Evolutionary conservation across 306 rosid species (phyloP).

Genomic region (Pyrus communis): DNA sequence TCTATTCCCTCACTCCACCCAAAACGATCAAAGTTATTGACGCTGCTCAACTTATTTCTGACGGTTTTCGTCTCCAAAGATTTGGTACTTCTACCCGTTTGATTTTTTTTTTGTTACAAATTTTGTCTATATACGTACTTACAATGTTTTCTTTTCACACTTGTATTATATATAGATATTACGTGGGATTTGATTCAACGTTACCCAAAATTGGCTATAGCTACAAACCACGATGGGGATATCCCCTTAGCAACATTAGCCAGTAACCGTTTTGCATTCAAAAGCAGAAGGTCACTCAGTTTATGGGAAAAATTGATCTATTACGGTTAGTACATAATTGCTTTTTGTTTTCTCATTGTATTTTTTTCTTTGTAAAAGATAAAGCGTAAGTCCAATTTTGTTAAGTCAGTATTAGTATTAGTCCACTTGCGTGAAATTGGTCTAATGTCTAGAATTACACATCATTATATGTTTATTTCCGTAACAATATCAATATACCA

Average conservation of each 20-base stretch:
- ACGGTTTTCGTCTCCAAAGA: not conserved
- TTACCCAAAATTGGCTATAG: not conserved
- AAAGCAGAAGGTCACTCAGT: not conserved
- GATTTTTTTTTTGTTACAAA: not conserved
- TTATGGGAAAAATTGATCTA: constrained; percentile 3
- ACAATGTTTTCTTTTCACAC: not conserved
- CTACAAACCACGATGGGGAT: not conserved
- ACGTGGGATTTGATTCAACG: too few species aligned
- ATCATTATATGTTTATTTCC: too few species aligned
- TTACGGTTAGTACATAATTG: not conserved
- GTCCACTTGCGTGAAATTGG: too few species aligned
- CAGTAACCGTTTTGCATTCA: not conserved
- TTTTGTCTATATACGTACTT: not conserved
- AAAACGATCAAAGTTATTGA: not conserved
- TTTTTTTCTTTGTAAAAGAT: too few species aligned
- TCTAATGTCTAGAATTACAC: too few species aligned
- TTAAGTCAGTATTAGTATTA: too few species aligned
- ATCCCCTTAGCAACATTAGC: not conserved
- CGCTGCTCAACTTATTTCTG: not conserved
- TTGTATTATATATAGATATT: not conserved
- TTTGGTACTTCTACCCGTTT: too few species aligned
- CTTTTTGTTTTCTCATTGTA: not conserved
- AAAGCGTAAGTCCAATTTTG: too few species aligned
- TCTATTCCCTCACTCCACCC: not conserved
- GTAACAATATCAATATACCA: too few species aligned